Conservation (phyloP, 2,329 filamentous ascomycete species). For the Penicillium sp. region DNA sequence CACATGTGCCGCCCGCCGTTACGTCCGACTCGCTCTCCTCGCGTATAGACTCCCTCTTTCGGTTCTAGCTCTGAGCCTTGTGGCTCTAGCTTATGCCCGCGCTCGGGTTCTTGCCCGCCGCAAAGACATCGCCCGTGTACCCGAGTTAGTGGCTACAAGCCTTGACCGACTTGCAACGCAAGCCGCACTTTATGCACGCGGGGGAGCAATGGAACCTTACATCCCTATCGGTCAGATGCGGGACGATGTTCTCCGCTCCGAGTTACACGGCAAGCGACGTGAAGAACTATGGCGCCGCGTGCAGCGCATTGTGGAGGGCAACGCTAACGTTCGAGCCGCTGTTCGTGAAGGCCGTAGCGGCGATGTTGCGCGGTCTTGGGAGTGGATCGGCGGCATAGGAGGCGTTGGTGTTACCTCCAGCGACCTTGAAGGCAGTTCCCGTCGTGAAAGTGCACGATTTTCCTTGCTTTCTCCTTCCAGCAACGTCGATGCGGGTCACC, state of each 20-base stretch:
- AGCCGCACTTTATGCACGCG: conserved; percentile 74
- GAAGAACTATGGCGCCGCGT: conserved; percentile 86
- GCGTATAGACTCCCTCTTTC: conserved; percentile 56
- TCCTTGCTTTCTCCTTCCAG: conserved; percentile 32
- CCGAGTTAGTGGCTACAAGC: conserved; percentile 80
- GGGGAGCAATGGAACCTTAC: conserved; percentile 72
- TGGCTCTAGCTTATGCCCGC: conserved; percentile 65
- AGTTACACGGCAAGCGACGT: conserved; percentile 76
- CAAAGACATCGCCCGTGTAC: conserved; percentile 73
- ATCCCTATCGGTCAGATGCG: conserved; percentile 86
- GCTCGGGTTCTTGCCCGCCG: conserved; percentile 65
- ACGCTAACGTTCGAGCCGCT: conserved; percentile 85
- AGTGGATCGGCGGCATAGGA: conserved; percentile 67
- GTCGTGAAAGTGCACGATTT: conserved; percentile 32
- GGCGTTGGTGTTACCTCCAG: conserved; percentile 58
- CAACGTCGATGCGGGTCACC: conserved; percentile 18
- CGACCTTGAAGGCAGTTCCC: conserved; percentile 31
- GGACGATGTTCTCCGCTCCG: conserved; percentile 83
- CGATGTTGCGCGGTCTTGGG: conserved; percentile 67
- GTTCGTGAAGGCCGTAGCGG: conserved; percentile 65
- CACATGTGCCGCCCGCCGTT: conserved; percentile 56
- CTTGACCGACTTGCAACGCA: conserved; percentile 82
- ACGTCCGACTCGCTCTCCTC: conserved; percentile 53
- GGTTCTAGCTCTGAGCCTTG: conserved; percentile 50
- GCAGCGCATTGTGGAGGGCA: conserved; percentile 82